These are phyloP conservation scores for Aciculosporium take DNA, from an alignment of 2,329 filamentous ascomycete species.

Conservation along the genomic window DNA sequence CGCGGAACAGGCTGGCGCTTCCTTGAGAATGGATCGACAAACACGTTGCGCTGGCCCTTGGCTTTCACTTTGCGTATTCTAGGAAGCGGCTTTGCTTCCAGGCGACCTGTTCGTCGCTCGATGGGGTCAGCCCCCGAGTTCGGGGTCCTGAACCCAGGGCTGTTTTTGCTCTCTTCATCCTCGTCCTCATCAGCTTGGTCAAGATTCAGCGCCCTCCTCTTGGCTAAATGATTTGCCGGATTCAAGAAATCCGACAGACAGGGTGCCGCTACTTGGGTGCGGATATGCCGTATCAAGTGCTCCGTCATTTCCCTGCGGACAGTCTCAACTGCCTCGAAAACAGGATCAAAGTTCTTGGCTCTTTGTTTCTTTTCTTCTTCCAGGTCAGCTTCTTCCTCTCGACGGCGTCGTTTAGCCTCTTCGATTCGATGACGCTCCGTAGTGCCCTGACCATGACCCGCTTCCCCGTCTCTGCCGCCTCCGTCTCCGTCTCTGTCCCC, in stretches of 20 bases:
- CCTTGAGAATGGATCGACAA: conserved; percentile 53
- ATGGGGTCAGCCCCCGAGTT: conserved; percentile 47
- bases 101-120: conserved; percentile 42
- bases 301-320: conserved; percentile 70
- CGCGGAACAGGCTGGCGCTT: conserved; percentile 42
- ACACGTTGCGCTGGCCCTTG: conserved; percentile 42
- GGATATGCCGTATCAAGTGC: conserved; percentile 79
- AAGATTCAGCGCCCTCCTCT: conserved; percentile 66
- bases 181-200: conserved; percentile 48
- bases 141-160: conserved; percentile 49
- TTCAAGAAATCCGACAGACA: conserved; percentile 70
- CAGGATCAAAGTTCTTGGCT: conserved; percentile 82
- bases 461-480: conserved; percentile 3
- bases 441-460: conserved; percentile 10
- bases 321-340: conserved; percentile 64
- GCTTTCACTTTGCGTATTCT: conserved; percentile 59
- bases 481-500: background rate
- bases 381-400: conserved; percentile 66
- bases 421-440: conserved; percentile 37
- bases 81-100: conserved; percentile 49
- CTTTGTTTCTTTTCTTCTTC: conserved; percentile 84
- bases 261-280: conserved; percentile 71
- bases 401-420: conserved; percentile 49
- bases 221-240: conserved; percentile 65
- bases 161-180: conserved; percentile 45